Conservation (phyloP, 2,329 filamentous ascomycete species). For the Alternaria consortialis region DNA sequence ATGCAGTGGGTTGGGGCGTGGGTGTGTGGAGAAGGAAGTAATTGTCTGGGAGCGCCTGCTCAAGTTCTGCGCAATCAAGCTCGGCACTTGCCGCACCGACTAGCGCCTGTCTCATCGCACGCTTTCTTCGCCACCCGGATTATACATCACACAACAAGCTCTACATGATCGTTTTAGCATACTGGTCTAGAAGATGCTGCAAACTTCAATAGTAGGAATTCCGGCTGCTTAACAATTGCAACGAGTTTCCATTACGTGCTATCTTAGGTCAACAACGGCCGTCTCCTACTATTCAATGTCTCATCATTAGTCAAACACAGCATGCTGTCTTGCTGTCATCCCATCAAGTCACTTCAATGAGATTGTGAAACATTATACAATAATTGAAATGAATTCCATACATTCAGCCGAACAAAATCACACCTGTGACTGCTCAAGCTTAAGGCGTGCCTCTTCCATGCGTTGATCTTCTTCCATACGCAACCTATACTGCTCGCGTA, state of each 20-base stretch:
- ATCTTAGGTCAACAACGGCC: background rate
- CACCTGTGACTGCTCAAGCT: background rate
- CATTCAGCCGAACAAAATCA: background rate
- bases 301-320: background rate
- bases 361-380: background rate
- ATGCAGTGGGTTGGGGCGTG: constrained; percentile 12
- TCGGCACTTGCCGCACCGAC: constrained; percentile 21
- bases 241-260: background rate
- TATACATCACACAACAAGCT: background rate
- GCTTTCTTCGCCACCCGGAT: constrained; percentile 2
- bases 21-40: constrained; percentile 18
- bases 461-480: constrained; percentile 9
- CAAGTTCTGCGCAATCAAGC: constrained; percentile 22
- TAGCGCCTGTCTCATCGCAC: constrained; percentile 5
- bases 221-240: background rate
- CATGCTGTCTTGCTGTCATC: background rate
- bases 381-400: background rate
- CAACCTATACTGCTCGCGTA: constrained; percentile 9
- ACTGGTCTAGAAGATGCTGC: background rate
- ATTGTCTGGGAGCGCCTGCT: constrained; percentile 22
- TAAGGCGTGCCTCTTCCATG: constrained; percentile 4
- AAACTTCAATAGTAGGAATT: no score
- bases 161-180: background rate
- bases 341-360: background rate
- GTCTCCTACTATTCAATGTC: background rate